Percentiles rank a stretch among this genome's conserved stretches.
phyloP scores from a whole-genome alignment of 2,329 filamentous ascomycete species.

The Aquanectria penicillioides region DNA sequence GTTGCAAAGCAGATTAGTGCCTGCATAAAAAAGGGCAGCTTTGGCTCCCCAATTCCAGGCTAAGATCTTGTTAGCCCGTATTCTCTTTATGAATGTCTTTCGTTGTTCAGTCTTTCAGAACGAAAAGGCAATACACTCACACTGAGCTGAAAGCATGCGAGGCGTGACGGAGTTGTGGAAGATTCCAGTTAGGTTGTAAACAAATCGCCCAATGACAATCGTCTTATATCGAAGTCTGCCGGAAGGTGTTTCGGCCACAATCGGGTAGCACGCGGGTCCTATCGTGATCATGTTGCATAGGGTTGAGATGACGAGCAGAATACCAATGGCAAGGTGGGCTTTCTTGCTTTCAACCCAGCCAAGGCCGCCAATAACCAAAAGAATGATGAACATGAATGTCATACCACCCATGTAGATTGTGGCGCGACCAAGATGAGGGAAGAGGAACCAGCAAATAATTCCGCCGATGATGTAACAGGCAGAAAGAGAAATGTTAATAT shows the following conservation, averaged over 20 bases:
- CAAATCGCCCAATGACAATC: constrained; percentile 53
- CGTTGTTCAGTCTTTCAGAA: too few relatives aligned
- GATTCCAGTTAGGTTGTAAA: constrained; percentile 55
- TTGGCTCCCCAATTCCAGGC: constrained; percentile 50
- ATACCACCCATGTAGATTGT: constrained; percentile 54
- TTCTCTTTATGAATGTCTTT: too few relatives aligned
- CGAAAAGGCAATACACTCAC: constrained; percentile 4
- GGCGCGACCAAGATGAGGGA: constrained; percentile 51
- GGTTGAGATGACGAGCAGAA: constrained; percentile 44
- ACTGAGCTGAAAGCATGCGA: constrained; percentile 38
- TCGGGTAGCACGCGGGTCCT: constrained; percentile 50
- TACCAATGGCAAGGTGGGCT: constrained; percentile 23
- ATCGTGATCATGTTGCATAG: constrained; percentile 48
- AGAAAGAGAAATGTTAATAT: constrained; percentile 52
- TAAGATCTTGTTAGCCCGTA: constrained; percentile 24
- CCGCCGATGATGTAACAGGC: constrained; percentile 53
- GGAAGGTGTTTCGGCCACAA: constrained; percentile 53
- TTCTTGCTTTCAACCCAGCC: constrained; percentile 15
- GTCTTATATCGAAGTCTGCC: constrained; percentile 57
- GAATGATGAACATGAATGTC: constrained; percentile 50
- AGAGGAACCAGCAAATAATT: constrained; percentile 52
- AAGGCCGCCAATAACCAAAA: constrained; percentile 36
- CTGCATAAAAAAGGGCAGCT: constrained; percentile 49
- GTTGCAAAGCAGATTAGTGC: constrained; percentile 48
- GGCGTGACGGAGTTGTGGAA: constrained; percentile 51